A percentile compares a stretch with the other conserved stretches of the same genome.
These are phyloP conservation scores for Colletotrichum australisinense DNA, from an alignment of 2,329 filamentous ascomycete species.

Conservation along the genomic window DNA sequence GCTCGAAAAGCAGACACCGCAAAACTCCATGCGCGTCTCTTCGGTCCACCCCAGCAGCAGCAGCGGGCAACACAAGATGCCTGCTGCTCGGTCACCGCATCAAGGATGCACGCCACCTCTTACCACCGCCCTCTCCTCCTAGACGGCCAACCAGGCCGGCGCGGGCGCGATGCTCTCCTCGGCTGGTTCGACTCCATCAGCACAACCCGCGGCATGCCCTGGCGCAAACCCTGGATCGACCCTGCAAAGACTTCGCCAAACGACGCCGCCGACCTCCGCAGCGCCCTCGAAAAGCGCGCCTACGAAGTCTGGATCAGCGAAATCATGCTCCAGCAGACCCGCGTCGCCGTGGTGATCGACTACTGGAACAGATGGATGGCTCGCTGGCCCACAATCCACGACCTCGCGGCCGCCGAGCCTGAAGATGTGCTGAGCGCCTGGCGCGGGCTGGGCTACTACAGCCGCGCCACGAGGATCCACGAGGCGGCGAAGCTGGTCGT, in stretches of 20 bases:
- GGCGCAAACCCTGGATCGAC: conserved; percentile 69
- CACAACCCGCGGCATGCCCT: conserved; percentile 64
- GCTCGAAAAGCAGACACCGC: conserved; percentile 14
- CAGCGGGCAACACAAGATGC: neutral
- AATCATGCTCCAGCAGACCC: conserved; percentile 76
- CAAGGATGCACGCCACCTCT: conserved; percentile 46
- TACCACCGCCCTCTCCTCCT: conserved; percentile 66
- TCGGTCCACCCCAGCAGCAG: neutral
- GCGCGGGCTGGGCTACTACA: conserved; percentile 74
- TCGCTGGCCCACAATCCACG: conserved; percentile 68
- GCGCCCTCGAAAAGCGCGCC: conserved; percentile 63
- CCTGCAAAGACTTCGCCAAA: conserved; percentile 42
- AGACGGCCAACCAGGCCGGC: conserved; percentile 45
- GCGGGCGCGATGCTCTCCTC: conserved; percentile 52
- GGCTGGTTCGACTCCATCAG: conserved; percentile 63
- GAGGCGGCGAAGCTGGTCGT: conserved; percentile 65
- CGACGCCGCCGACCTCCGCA: conserved; percentile 47
- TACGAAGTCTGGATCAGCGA: conserved; percentile 77
- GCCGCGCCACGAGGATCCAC: conserved; percentile 70
- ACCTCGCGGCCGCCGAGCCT: conserved; percentile 62
- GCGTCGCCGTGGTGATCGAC: conserved; percentile 69
- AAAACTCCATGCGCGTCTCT: conserved; percentile 9
- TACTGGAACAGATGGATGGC: conserved; percentile 74
- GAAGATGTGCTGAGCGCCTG: conserved; percentile 70
- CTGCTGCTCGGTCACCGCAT: neutral